These are phyloP conservation scores for Yamagishiella unicocca DNA, from an alignment of 139 green algal species.

Conservation along the genomic window DNA sequence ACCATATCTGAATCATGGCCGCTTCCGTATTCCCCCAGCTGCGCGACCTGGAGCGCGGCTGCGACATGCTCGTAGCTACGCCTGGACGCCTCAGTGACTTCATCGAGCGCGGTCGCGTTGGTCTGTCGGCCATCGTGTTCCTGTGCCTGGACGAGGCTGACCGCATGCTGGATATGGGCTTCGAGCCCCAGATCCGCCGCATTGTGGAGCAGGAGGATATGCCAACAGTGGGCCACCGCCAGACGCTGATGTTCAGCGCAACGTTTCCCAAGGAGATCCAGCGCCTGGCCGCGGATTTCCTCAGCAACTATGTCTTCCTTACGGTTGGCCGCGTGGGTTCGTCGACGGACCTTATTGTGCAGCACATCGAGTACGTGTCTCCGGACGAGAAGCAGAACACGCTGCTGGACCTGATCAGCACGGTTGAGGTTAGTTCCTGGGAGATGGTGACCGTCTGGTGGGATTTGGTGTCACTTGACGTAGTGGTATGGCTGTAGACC, in stretches of 20 bases:
- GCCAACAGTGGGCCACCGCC: slow-evolving; percentile 85
- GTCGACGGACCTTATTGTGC: slow-evolving; percentile 96
- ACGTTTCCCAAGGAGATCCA: slow-evolving; percentile 97
- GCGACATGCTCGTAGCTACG: slow-evolving; percentile 97
- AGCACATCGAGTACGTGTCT: slow-evolving; percentile 89
- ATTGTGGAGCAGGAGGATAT: slow-evolving; percentile 94
- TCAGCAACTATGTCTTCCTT: slow-evolving; percentile 99
- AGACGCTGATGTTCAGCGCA: slow-evolving; percentile 97
- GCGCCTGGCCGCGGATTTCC: slow-evolving; percentile 94
- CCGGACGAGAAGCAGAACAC: slow-evolving; percentile 90
- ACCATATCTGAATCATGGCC: no score
- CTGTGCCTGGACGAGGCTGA: slow-evolving; percentile 97
- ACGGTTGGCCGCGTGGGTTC: slow-evolving; percentile 96
- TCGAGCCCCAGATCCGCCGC: slow-evolving; percentile 94
- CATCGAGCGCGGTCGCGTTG: slow-evolving; percentile 92
- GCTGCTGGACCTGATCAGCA: slow-evolving; percentile 94
- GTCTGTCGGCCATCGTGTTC: slow-evolving; percentile 75
- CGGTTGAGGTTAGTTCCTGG: slow-evolving; percentile 73
- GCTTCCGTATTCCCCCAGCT: slow-evolving; percentile 71
- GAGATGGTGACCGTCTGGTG: background rate
- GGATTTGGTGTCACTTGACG: background rate
- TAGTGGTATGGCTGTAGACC: no score
- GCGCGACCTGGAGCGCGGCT: slow-evolving; percentile 93
- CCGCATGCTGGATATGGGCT: slow-evolving; percentile 99
- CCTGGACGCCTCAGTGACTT: slow-evolving; percentile 94